Conservation (phyloP, 169 alveolate genomes). For the Plasmodium malariae region DNA sequence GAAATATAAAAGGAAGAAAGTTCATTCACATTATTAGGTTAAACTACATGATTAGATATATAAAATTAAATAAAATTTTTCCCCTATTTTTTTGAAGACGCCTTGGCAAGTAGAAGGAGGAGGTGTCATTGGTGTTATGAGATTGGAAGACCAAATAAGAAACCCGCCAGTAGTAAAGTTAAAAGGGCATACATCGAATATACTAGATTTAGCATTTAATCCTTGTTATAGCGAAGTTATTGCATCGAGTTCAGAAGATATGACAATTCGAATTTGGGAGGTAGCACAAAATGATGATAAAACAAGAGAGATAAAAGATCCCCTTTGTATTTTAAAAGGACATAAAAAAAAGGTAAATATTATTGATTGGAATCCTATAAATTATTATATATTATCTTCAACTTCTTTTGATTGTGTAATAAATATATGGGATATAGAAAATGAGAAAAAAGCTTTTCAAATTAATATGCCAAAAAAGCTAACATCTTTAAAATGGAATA, state of each 20-base stretch:
- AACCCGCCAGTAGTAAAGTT: constrained; percentile 80
- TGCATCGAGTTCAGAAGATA: constrained; percentile 85
- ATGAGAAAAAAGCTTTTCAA: constrained; percentile 75
- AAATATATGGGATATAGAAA: constrained; percentile 83
- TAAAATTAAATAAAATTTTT: too few relatives aligned
- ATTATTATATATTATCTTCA: constrained; percentile 79
- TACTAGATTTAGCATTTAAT: constrained; percentile 82
- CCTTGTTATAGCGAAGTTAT: constrained; percentile 79
- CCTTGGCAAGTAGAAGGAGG: constrained; percentile 89
- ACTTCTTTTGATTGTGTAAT: constrained; percentile 79
- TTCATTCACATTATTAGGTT: too few relatives aligned
- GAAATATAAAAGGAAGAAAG: too few relatives aligned
- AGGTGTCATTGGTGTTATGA: constrained; percentile 81
- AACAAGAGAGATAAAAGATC: constrained; percentile 34
- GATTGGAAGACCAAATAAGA: constrained; percentile 78
- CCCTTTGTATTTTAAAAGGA: constrained; percentile 79
- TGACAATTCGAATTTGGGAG: constrained; percentile 82
- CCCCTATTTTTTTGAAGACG: constrained; percentile 38
- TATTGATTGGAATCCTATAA: constrained; percentile 82
- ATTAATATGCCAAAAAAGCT: constrained; percentile 76
- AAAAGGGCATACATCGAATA: constrained; percentile 81
- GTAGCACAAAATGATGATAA: constrained; percentile 68
- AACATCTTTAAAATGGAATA: constrained; percentile 82
- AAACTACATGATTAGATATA: background rate
- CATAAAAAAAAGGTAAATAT: constrained; percentile 83